phyloP scores from a whole-genome alignment of 139 green algal genomes.

The Dunaliella primolecta region DNA sequence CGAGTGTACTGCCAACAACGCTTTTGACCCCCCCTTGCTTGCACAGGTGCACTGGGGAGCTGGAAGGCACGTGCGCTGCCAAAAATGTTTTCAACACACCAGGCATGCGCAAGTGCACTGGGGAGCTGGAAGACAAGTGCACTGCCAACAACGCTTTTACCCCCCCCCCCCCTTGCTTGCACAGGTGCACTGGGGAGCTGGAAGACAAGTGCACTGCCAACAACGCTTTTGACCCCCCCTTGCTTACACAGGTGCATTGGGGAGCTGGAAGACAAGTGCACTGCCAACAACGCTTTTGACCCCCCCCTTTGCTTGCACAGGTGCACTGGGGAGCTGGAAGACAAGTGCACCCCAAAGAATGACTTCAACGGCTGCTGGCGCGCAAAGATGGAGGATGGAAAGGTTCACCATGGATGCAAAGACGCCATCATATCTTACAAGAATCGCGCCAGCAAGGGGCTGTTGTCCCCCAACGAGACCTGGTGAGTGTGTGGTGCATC shows the following conservation, averaged over 20 bases:
- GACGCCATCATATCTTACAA: not conserved
- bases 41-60: conserved; percentile 59
- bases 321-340: conserved; percentile 54
- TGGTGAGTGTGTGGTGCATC: no score
- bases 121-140: conserved; percentile 28
- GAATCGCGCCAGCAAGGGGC: not conserved
- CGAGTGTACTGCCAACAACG: conserved; percentile 48
- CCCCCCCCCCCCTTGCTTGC: not conserved
- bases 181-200: conserved; percentile 64
- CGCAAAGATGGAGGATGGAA: conserved; percentile 9
- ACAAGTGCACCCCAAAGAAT: conserved; percentile 55
- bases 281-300: conserved; percentile 36
- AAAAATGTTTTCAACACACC: conserved; percentile 42
- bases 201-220: conserved; percentile 55
- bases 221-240: conserved; percentile 60
- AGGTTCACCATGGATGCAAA: conserved; percentile 5
- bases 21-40: conserved; percentile 44
- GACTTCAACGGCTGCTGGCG: conserved; percentile 66
- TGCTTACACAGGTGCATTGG: conserved; percentile 40
- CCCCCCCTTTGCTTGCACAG: no score
- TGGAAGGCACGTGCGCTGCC: conserved; percentile 57
- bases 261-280: conserved; percentile 61
- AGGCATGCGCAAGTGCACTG: conserved; percentile 55
- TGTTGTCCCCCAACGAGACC: not conserved
- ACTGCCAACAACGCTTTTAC: not conserved